These are phyloP conservation scores for Acidiella bohemica DNA, from an alignment of 495 filamentous ascomycete species.

Conservation along the genomic window DNA sequence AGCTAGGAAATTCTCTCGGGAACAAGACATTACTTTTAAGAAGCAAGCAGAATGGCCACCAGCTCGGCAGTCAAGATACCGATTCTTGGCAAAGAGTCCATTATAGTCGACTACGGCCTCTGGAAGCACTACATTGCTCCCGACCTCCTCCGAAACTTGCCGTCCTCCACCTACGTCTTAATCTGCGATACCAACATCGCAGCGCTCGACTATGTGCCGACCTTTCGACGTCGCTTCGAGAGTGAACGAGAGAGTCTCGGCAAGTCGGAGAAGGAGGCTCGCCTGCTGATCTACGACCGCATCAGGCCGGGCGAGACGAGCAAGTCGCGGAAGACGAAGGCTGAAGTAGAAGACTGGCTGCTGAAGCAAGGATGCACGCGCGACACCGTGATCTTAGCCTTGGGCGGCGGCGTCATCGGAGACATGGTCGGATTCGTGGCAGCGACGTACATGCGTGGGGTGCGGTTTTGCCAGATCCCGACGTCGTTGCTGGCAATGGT, in stretches of 20 bases:
- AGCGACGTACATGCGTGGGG: slow-evolving; percentile 94
- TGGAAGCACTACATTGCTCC: slow-evolving; percentile 70
- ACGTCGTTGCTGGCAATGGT: slow-evolving; percentile 95
- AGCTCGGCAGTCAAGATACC: slow-evolving; percentile 28
- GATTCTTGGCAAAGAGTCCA: slow-evolving; percentile 59
- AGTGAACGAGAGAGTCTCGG: slow-evolving; percentile 7
- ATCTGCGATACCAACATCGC: slow-evolving; percentile 91
- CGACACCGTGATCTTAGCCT: slow-evolving; percentile 85
- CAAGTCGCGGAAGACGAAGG: slow-evolving; percentile 85
- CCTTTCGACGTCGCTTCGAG: slow-evolving; percentile 62
- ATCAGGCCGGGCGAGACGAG: slow-evolving; percentile 86
- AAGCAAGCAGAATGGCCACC: neutral
- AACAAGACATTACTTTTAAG: neutral
- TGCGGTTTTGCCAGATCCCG: slow-evolving; percentile 90
- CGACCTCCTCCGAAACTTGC: slow-evolving; percentile 64
- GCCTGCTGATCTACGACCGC: slow-evolving; percentile 64
- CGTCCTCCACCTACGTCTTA: slow-evolving; percentile 84
- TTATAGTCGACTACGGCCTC: slow-evolving; percentile 82
- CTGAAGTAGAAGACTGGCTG: slow-evolving; percentile 96
- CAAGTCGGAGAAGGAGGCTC: slow-evolving; percentile 31
- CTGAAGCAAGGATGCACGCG: slow-evolving; percentile 78
- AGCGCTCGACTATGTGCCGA: slow-evolving; percentile 55
- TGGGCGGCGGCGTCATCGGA: slow-evolving; percentile 96
- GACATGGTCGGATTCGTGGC: slow-evolving; percentile 96
- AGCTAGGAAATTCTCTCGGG: neutral